Evolutionary conservation across 495 filamentous ascomycete species (phyloP).

Genomic region (Neurospora sp.): DNA sequence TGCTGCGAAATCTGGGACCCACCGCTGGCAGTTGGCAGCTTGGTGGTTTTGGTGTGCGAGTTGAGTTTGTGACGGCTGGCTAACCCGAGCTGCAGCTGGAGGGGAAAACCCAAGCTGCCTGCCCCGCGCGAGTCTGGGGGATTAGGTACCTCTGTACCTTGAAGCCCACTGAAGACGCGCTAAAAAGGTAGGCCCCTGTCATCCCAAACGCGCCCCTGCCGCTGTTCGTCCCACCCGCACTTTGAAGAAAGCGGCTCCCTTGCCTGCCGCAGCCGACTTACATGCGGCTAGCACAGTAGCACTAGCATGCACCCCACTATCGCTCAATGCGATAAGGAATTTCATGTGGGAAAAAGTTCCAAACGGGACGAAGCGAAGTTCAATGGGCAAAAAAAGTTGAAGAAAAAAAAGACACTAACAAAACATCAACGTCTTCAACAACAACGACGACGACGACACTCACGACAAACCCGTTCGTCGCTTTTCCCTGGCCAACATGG

Average conservation of each 20-base stretch:
- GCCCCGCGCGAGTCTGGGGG: not conserved
- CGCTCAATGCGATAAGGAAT: not conserved
- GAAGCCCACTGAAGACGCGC: not conserved
- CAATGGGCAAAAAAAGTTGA: conserved; percentile 20
- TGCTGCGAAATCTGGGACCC: not conserved
- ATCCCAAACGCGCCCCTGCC: not conserved
- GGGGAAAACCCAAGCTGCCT: not conserved
- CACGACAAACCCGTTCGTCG: conserved; percentile 3
- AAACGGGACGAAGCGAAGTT: not conserved
- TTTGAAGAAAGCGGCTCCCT: not conserved
- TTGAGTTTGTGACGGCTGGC: not conserved
- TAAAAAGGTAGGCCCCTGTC: not conserved
- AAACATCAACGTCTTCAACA: conserved; percentile 13
- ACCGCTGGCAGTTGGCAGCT: not conserved
- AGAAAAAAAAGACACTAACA: conserved; percentile 5
- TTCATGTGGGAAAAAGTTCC: not conserved
- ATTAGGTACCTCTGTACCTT: not conserved
- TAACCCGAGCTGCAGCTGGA: not conserved
- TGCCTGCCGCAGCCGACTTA: not conserved
- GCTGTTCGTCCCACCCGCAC: not conserved
- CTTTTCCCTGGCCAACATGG: conserved; percentile 20
- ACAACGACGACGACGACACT: not conserved
- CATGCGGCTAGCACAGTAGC: not conserved
- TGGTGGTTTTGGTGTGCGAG: not conserved
- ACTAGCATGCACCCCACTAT: not conserved